These are phyloP conservation scores for Yamadazyma pseudoaaseri DNA, from an alignment of 1,139 yeast species.

Conservation along the genomic window DNA sequence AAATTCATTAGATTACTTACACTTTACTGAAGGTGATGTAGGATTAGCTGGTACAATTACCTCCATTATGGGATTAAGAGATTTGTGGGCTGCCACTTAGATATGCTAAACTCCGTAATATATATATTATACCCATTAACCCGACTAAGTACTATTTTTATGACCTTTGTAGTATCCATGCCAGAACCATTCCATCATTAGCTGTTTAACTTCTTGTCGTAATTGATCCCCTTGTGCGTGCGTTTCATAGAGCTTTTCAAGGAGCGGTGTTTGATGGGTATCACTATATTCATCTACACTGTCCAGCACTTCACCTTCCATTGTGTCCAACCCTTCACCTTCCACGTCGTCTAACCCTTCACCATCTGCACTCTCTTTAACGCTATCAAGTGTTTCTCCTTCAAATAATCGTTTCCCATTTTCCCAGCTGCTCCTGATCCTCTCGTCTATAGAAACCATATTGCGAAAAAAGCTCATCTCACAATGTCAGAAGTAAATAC, in stretches of 20 bases:
- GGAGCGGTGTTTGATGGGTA: too few species aligned
- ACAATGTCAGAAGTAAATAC: conserved; percentile 11
- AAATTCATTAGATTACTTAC: conserved; percentile 61
- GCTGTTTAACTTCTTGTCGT: conserved; percentile 22
- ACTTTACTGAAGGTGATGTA: conserved; percentile 73
- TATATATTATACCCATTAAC: not conserved
- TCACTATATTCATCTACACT: too few species aligned
- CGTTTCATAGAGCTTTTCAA: too few species aligned
- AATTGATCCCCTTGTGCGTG: conserved; percentile 17
- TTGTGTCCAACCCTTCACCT: too few species aligned
- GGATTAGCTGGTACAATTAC: conserved; percentile 87
- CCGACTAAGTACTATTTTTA: too few species aligned
- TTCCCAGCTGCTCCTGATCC: not conserved
- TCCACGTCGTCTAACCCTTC: too few species aligned
- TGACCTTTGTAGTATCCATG: conserved; percentile 32
- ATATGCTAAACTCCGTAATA: not conserved
- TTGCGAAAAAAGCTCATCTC: conserved; percentile 6
- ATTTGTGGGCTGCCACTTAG: conserved; percentile 54
- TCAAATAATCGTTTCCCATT: not conserved
- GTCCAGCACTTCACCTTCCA: too few species aligned
- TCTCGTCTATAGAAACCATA: not conserved
- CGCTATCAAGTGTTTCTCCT: not conserved
- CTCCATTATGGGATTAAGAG: conserved; percentile 73
- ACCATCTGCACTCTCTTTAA: not conserved
- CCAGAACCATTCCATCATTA: conserved; percentile 34